phyloP scores from a whole-genome alignment of 805 yeast genomes.

The Tetrapisispora arboricola region DNA sequence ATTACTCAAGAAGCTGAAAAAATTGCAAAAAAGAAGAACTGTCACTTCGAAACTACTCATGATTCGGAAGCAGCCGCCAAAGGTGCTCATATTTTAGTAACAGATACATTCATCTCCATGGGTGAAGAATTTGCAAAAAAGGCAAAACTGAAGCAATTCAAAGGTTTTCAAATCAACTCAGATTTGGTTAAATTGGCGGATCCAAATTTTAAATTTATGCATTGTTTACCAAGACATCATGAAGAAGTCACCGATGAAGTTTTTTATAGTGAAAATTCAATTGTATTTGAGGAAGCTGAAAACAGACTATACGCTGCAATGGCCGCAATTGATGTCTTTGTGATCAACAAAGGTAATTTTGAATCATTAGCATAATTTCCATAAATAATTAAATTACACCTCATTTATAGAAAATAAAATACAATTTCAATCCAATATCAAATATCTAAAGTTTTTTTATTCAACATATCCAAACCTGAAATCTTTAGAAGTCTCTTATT shows the following conservation, averaged over 20 bases:
- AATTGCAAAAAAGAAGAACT: slow-evolving; percentile 36
- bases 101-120: slow-evolving; percentile 97
- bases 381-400: not conserved
- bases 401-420: not conserved
- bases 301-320: slow-evolving; percentile 94
- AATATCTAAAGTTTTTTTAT: too few relatives aligned
- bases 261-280: slow-evolving; percentile 70
- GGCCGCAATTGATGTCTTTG: slow-evolving; percentile 85
- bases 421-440: too few relatives aligned
- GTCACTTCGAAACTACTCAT: slow-evolving; percentile 45
- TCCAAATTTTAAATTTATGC: slow-evolving; percentile 88
- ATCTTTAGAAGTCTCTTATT: too few relatives aligned
- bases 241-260: slow-evolving; percentile 94
- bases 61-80: slow-evolving; percentile 69
- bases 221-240: slow-evolving; percentile 89
- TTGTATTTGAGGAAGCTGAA: slow-evolving; percentile 94
- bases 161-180: slow-evolving; percentile 73
- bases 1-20: slow-evolving; percentile 46
- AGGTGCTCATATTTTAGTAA: slow-evolving; percentile 73
- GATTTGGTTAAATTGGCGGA: slow-evolving; percentile 51
- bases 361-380: slow-evolving; percentile 1
- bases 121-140: slow-evolving; percentile 82
- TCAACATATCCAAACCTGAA: too few relatives aligned
- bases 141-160: slow-evolving; percentile 66
- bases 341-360: slow-evolving; percentile 67